Conservation (phyloP, 768 basidiomycete genomes). For the Megacollybia marginata region DNA sequence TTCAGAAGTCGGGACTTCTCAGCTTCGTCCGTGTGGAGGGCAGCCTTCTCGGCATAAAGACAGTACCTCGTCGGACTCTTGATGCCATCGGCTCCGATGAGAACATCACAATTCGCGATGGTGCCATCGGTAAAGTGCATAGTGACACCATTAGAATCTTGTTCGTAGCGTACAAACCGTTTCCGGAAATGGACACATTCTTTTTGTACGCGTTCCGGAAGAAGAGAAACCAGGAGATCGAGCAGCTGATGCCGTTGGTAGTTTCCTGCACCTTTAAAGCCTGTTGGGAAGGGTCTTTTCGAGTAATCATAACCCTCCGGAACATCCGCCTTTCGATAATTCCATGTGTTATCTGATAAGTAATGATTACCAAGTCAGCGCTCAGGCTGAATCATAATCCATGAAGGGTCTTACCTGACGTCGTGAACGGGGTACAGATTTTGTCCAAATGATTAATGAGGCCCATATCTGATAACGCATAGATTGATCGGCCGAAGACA, state of each 20-base stretch:
- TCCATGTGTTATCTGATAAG: background rate
- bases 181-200: conserved; percentile 39
- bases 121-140: conserved; percentile 59
- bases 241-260: conserved; percentile 70
- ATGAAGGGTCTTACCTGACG: conserved; percentile 36
- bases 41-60: conserved; percentile 31
- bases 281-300: background rate
- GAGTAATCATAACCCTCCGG: conserved; percentile 26
- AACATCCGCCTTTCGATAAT: conserved; percentile 1
- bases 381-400: conserved; percentile 29
- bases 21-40: conserved; percentile 25
- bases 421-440: conserved; percentile 32
- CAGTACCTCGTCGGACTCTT: conserved; percentile 19
- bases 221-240: conserved; percentile 39
- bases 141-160: conserved; percentile 30
- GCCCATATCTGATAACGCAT: background rate
- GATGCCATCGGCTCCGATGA: conserved; percentile 26
- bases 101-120: conserved; percentile 51
- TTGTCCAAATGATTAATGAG: conserved; percentile 35
- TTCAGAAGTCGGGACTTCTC: conserved; percentile 30
- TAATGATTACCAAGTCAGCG: background rate
- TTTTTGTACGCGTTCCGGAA: conserved; percentile 34
- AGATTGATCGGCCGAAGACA: conserved; percentile 5
- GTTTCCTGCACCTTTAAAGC: conserved; percentile 14
- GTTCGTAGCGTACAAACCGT: conserved; percentile 46